Base-by-base conservation (phyloP, 2,329 filamentous ascomycete species). In the Monosporascus sp. region DNA sequence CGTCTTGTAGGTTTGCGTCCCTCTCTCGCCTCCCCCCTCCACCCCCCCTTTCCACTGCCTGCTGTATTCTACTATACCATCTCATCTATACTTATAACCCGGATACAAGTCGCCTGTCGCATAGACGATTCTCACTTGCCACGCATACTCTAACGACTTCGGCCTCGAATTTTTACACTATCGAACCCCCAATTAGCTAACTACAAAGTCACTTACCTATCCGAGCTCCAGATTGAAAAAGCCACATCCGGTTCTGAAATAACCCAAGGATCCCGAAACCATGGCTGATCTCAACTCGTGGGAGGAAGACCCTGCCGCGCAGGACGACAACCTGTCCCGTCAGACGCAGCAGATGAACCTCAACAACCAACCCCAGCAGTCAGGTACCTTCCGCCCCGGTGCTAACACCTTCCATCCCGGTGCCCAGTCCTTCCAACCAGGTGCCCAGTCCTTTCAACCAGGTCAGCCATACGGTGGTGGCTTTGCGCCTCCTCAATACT, bases 221-320 rank as follows among this genome's bases (percentile, higher is more conserved):
- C 11, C 1, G 11, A 34, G 9, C 2, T 5, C 9, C 11, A 34
- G 31, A 14, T 14, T 14, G 9, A 14, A 5, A 5, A 14, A 14
- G 31, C 31, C 31, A 5, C 31, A 14, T 14, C 31, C 11, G 11
- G 9, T 5, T 38, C 25, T 25, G 62, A 62, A 58, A 45, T 22
- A 39, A 36, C 49, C 55, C 62, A 44, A 46, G 34, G 48, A 60
- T 62, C 45, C 41, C 44, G 52, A 41, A 68, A 79, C 52, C 67
- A 96, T 96, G 91, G 88, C 92, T 64, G 85, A 92, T 72, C 88
- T 90, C 66, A 91, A 96, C 72, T 96, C 91, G 57, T 97, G 94
- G 89, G 92, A 97, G 75, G 90, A 96, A 67, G 89, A 92, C 66
- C 85, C 86, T 65, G 79, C 86, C 51, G 85, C 83, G 58, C 86